Evolutionary conservation across 2,329 filamentous ascomycete species (phyloP).

Genomic region (Botrytis paeoniae): DNA sequence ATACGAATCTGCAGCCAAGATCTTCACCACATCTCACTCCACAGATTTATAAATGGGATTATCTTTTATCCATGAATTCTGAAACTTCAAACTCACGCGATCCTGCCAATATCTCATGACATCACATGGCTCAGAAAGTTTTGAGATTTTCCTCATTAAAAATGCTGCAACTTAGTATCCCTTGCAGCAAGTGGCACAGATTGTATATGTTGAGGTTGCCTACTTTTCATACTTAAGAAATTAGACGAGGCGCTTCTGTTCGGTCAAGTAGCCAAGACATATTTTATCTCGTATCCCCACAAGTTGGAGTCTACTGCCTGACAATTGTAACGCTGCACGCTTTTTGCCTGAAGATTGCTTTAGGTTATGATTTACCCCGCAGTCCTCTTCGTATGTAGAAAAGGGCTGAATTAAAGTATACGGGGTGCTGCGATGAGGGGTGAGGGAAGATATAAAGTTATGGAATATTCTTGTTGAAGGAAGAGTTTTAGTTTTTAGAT

Average conservation of each 20-base stretch:
- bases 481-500: background rate
- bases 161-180: background rate
- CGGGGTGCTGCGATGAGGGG: background rate
- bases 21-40: background rate
- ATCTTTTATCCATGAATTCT: background rate
- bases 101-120: background rate
- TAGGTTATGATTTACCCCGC: background rate
- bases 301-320: background rate
- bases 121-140: background rate
- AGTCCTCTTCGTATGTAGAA: background rate
- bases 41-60: background rate
- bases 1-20: conserved; percentile 1
- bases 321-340: conserved; percentile 2
- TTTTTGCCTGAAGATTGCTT: conserved; percentile 7
- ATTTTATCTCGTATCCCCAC: background rate
- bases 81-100: background rate
- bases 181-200: conserved; percentile 2
- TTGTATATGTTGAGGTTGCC: background rate
- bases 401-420: background rate
- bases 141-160: background rate
- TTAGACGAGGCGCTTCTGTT: background rate
- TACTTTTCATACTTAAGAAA: background rate
- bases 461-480: background rate
- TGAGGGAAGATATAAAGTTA: conserved; percentile 7
- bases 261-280: conserved; percentile 10